These are phyloP conservation scores for Boletellus sp. DNA, from an alignment of 768 basidiomycete genomes.

Conservation along the genomic window DNA sequence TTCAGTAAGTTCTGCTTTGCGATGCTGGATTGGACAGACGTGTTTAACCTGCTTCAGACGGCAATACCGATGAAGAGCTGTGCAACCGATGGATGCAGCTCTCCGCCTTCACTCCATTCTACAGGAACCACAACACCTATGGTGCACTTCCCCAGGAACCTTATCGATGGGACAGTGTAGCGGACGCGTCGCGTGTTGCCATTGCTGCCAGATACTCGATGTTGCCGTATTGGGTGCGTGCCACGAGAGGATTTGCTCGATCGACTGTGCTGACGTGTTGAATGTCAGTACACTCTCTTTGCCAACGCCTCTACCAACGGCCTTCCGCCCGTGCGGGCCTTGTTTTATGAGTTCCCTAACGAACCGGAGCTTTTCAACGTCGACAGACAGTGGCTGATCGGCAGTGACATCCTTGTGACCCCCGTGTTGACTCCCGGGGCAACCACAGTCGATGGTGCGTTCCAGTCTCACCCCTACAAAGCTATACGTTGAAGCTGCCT, in stretches of 20 bases:
- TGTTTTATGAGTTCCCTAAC: constrained; percentile 77
- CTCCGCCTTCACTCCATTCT: constrained; percentile 81
- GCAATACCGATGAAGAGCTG: constrained; percentile 75
- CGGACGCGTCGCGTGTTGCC: constrained; percentile 65
- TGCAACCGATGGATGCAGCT: constrained; percentile 86
- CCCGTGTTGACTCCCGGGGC: constrained; percentile 71
- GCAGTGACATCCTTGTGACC: constrained; percentile 67
- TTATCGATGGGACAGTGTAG: constrained; percentile 78
- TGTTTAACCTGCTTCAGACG: constrained; percentile 21
- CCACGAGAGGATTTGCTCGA: neutral
- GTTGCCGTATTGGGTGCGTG: constrained; percentile 73
- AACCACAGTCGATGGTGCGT: constrained; percentile 59
- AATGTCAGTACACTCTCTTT: constrained; percentile 63
- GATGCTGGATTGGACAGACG: neutral
- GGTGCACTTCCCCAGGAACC: constrained; percentile 76
- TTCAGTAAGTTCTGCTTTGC: constrained; percentile 20
- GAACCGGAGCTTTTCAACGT: constrained; percentile 61
- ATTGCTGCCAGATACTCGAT: constrained; percentile 69
- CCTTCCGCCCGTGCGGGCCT: constrained; percentile 67
- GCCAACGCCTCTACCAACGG: constrained; percentile 62
- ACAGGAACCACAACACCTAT: constrained; percentile 69
- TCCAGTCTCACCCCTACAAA: neutral
- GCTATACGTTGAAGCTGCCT: neutral
- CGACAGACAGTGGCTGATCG: constrained; percentile 70
- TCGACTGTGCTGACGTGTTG: neutral